Evolutionary conservation across 2,329 filamentous ascomycete species (phyloP).

Genomic region (Exophiala sp.): DNA sequence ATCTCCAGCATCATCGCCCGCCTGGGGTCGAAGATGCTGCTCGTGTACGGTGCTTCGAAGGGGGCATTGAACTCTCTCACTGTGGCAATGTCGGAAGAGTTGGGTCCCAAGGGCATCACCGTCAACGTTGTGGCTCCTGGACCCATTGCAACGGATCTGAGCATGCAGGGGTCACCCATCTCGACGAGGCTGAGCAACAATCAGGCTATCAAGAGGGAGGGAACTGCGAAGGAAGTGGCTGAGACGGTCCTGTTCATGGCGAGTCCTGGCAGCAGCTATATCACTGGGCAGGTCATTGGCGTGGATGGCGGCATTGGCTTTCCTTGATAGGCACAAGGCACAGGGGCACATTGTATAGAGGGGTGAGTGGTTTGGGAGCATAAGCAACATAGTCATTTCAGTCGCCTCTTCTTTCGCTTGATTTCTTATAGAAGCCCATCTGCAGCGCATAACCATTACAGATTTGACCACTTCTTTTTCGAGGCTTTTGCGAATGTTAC

Average conservation of each 20-base stretch:
- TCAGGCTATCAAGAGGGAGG: constrained; percentile 45
- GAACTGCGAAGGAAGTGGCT: constrained; percentile 47
- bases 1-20: constrained; percentile 23
- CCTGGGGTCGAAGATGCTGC: constrained; percentile 18
- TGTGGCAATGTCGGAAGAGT: constrained; percentile 50
- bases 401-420: too few relatives aligned
- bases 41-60: constrained; percentile 51
- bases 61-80: constrained; percentile 56
- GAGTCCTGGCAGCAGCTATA: constrained; percentile 36
- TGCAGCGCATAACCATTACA: too few relatives aligned
- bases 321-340: constrained; percentile 6
- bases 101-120: constrained; percentile 43
- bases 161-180: constrained; percentile 45
- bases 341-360: too few relatives aligned
- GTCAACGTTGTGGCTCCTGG: constrained; percentile 50
- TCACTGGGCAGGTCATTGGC: constrained; percentile 45
- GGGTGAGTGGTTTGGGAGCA: too few relatives aligned
- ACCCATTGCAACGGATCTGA: constrained; percentile 52
- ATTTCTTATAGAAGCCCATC: too few relatives aligned
- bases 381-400: too few relatives aligned
- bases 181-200: constrained; percentile 43
- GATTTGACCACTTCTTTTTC: too few relatives aligned
- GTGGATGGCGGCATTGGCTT: constrained; percentile 40
- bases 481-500: too few relatives aligned
- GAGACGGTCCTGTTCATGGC: constrained; percentile 43